Percentiles rank a stretch among this genome's conserved stretches.
Evolutionary conservation across 2,329 filamentous ascomycete species (phyloP).

Genomic region (Daldinia sp.): DNA sequence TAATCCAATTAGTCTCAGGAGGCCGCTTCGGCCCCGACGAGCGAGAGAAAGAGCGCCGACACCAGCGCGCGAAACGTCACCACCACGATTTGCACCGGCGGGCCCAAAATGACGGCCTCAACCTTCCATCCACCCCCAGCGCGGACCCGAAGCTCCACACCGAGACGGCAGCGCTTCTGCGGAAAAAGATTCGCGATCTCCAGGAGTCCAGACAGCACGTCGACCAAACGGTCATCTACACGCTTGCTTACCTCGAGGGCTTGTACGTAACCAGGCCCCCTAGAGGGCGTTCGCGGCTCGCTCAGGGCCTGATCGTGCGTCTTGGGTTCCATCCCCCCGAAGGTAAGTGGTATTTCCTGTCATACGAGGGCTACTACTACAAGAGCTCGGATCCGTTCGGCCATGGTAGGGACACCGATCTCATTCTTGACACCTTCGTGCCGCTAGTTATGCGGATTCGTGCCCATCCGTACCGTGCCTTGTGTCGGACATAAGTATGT

Average conservation of each 20-base stretch:
- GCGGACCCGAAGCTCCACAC: no score
- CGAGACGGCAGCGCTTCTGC: no score
- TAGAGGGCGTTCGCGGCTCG: background rate
- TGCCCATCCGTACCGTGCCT: conserved; percentile 17
- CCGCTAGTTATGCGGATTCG: background rate
- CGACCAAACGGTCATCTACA: background rate
- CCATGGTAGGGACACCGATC: background rate
- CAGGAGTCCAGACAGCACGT: background rate
- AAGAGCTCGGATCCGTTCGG: background rate
- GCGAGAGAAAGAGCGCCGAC: no score
- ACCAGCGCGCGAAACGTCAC: no score
- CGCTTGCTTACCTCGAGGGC: background rate
- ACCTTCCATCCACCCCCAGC: no score
- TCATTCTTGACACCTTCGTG: conserved; percentile 11
- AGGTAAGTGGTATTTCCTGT: conserved; percentile 13
- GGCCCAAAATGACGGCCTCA: no score
- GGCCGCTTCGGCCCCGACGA: no score
- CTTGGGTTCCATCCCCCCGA: background rate
- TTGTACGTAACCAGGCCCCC: background rate
- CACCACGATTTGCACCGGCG: no score
- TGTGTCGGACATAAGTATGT: conserved; percentile 4
- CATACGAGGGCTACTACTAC: conserved; percentile 14
- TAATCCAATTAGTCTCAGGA: no score
- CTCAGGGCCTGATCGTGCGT: background rate
- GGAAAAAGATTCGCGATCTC: background rate